Conservation (phyloP, 192 early-diverging fungal species). For the Podila verticillata region DNA sequence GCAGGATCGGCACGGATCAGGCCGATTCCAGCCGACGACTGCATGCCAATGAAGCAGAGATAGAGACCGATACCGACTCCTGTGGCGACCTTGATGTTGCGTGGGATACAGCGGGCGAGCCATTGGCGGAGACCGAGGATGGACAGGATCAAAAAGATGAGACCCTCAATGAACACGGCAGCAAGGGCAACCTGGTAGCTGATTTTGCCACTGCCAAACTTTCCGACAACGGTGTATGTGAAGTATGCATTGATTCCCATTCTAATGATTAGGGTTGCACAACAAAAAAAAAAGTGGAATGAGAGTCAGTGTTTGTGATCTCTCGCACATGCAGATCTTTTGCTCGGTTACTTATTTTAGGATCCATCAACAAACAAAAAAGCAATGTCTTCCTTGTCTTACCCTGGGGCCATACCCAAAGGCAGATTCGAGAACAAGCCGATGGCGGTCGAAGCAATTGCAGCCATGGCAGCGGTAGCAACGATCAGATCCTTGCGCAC, state of each 20-base stretch:
- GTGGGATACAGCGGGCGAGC: conserved; percentile 78
- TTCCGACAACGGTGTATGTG: conserved; percentile 85
- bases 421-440: conserved; percentile 79
- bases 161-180: conserved; percentile 84
- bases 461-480: conserved; percentile 73
- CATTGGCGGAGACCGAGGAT: conserved; percentile 83
- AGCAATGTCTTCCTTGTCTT: background rate
- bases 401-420: conserved; percentile 81
- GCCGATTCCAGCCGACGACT: conserved; percentile 84
- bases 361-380: background rate
- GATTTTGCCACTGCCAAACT: conserved; percentile 82
- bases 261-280: conserved; percentile 20
- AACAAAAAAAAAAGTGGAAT: background rate
- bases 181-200: conserved; percentile 72
- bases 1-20: conserved; percentile 68
- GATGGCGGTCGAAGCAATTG: conserved; percentile 74
- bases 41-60: conserved; percentile 81
- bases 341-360: no score
- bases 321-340: no score
- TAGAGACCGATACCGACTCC: conserved; percentile 83
- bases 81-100: conserved; percentile 77
- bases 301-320: no score
- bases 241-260: conserved; percentile 89
- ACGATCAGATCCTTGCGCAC: conserved; percentile 79
- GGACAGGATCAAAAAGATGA: conserved; percentile 81